A percentile compares a stretch with the other conserved stretches of the same genome.
Evolutionary conservation across 2,329 filamentous ascomycete species (phyloP).

Genomic region (Fusarium subtropicale): DNA sequence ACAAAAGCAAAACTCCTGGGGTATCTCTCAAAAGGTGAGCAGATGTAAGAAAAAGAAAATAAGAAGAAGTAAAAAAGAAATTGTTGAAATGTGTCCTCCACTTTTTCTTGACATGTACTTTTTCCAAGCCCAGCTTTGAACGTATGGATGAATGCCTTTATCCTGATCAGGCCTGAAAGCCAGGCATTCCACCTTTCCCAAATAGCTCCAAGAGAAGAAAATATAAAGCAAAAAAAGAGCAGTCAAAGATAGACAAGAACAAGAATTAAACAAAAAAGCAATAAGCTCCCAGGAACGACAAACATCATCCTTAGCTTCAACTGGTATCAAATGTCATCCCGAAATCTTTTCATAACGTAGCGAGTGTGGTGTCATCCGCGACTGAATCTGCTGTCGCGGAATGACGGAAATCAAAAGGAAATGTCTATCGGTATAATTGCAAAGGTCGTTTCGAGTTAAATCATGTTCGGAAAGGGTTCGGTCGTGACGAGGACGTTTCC

Average conservation of each 20-base stretch:
- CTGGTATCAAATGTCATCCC: conserved; percentile 47
- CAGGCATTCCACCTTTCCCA: conserved; percentile 29
- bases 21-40: conserved; percentile 47
- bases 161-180: conserved; percentile 12
- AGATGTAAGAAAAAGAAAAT: conserved; percentile 39
- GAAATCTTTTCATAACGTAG: conserved; percentile 45
- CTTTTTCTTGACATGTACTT: conserved; percentile 19
- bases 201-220: conserved; percentile 18
- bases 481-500: conserved; percentile 41
- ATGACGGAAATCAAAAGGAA: conserved; percentile 38
- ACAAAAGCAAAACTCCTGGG: conserved; percentile 43
- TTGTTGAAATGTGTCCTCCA: conserved; percentile 19
- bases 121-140: conserved; percentile 29
- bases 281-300: conserved; percentile 27
- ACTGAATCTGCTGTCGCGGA: conserved; percentile 43
- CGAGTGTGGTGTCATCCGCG: conserved; percentile 44
- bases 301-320: conserved; percentile 27
- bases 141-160: neutral
- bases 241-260: conserved; percentile 26
- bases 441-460: conserved; percentile 42
- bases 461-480: conserved; percentile 48
- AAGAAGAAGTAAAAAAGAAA: conserved; percentile 22
- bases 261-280: conserved; percentile 38
- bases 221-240: neutral
- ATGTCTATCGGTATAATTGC: conserved; percentile 32